Evolutionary conservation across 768 basidiomycete genomes (phyloP).

Genomic region (Pleurotus platypus): DNA sequence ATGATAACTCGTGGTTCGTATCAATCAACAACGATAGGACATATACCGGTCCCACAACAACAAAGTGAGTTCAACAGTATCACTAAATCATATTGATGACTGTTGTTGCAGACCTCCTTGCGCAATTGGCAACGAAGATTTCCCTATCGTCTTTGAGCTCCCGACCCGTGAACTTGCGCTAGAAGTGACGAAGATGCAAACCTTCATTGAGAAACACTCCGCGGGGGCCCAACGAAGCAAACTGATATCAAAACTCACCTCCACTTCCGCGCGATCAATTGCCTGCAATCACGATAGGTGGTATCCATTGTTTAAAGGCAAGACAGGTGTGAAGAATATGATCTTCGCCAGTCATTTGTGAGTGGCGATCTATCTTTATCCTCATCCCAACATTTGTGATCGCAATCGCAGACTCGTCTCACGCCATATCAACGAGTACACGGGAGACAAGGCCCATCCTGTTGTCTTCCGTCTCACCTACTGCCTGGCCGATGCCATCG

Average conservation of each 20-base stretch:
- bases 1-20: no score
- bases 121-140: background rate
- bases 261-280: background rate
- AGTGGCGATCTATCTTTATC: background rate
- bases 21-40: no score
- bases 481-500: background rate
- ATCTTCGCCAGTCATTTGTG: background rate
- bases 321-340: background rate
- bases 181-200: background rate
- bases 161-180: background rate
- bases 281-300: background rate
- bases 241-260: no score
- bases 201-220: background rate
- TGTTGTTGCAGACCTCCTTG: background rate
- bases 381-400: no score
- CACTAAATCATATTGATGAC: no score
- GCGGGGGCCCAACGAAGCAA: no score
- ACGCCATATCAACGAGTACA: no score
- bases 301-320: background rate
- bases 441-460: no score
- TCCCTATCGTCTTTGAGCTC: background rate
- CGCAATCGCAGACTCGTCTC: no score
- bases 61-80: no score
- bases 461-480: background rate
- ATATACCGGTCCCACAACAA: no score